Conservation (phyloP, 2,329 filamentous ascomycete genomes). For the Alternaria triticina region DNA sequence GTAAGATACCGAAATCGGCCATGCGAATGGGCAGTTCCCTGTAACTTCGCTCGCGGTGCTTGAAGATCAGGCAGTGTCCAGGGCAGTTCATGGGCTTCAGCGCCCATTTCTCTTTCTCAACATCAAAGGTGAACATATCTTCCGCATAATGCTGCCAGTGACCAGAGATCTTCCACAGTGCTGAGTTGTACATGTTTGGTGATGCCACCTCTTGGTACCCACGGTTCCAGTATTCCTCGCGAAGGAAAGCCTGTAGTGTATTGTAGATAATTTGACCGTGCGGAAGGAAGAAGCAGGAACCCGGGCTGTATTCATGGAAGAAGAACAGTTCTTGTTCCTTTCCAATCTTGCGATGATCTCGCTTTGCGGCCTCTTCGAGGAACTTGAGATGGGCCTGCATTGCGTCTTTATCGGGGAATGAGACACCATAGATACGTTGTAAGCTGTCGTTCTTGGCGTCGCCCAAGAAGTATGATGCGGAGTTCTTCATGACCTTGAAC, state of each 20-base stretch:
- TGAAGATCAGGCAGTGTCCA: constrained; percentile 88
- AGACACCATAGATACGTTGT: constrained; percentile 95
- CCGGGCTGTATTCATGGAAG: constrained; percentile 93
- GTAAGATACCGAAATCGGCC: constrained; percentile 94
- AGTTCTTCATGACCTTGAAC: constrained; percentile 91
- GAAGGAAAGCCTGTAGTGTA: constrained; percentile 79
- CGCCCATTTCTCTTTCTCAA: constrained; percentile 84
- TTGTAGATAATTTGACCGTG: constrained; percentile 96
- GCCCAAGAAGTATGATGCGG: constrained; percentile 89
- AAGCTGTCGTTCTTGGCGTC: constrained; percentile 93
- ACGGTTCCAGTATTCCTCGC: constrained; percentile 88
- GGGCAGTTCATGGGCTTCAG: constrained; percentile 99
- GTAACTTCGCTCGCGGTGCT: constrained; percentile 83
- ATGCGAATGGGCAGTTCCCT: constrained; percentile 88
- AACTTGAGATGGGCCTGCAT: constrained; percentile 94
- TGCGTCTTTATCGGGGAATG: constrained; percentile 95
- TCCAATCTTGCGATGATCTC: constrained; percentile 92
- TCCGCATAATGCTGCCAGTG: constrained; percentile 94
- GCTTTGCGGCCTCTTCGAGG: constrained; percentile 96
- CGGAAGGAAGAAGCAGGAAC: constrained; percentile 89
- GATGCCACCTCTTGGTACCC: constrained; percentile 95
- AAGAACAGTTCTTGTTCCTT: constrained; percentile 97
- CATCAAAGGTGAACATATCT: constrained; percentile 88
- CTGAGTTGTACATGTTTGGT: constrained; percentile 94
- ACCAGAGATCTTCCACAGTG: constrained; percentile 92